These are phyloP conservation scores for Phoma herbarum DNA, from an alignment of 2,329 filamentous ascomycete species.

Conservation along the genomic window DNA sequence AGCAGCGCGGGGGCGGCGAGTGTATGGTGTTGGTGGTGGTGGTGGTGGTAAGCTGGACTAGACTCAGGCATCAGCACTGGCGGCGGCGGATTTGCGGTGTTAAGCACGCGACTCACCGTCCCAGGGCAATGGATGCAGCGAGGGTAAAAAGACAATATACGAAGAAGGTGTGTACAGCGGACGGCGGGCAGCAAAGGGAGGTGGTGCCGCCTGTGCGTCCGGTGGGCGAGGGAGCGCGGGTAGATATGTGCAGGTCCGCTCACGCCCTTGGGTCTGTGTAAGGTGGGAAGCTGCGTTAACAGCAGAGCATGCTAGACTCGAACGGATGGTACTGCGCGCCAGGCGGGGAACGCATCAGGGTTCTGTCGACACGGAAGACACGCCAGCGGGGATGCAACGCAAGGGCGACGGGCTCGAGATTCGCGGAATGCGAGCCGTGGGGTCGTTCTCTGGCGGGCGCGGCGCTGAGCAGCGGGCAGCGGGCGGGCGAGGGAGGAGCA, in stretches of 20 bases:
- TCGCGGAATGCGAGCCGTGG: conserved; percentile 20
- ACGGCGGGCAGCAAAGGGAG: conserved; percentile 40
- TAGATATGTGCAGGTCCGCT: conserved; percentile 41
- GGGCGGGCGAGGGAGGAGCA: conserved; percentile 9
- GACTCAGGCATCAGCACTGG: conserved; percentile 48
- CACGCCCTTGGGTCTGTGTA: conserved; percentile 45
- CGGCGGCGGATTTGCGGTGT: conserved; percentile 25
- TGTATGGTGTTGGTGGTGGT: conserved; percentile 18
- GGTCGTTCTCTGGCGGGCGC: conserved; percentile 8
- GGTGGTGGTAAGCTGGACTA: conserved; percentile 35
- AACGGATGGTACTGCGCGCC: conserved; percentile 51
- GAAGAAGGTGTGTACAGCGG: conserved; percentile 39
- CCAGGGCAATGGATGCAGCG: conserved; percentile 23
- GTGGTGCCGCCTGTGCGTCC: conserved; percentile 21
- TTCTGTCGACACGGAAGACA: conserved; percentile 25
- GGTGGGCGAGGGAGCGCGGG: conserved; percentile 34
- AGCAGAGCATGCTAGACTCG: conserved; percentile 51
- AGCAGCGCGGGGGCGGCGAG: conserved; percentile 6
- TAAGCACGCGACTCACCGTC: conserved; percentile 27
- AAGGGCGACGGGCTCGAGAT: conserved; percentile 38
- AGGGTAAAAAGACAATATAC: conserved; percentile 31
- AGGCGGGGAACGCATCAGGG: conserved; percentile 53
- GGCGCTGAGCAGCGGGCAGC: conserved; percentile 1
- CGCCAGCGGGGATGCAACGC: conserved; percentile 46
- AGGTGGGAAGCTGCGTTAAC: conserved; percentile 42